Conservation (phyloP, 1,139 yeast genomes). For the Pichia sp. region DNA sequence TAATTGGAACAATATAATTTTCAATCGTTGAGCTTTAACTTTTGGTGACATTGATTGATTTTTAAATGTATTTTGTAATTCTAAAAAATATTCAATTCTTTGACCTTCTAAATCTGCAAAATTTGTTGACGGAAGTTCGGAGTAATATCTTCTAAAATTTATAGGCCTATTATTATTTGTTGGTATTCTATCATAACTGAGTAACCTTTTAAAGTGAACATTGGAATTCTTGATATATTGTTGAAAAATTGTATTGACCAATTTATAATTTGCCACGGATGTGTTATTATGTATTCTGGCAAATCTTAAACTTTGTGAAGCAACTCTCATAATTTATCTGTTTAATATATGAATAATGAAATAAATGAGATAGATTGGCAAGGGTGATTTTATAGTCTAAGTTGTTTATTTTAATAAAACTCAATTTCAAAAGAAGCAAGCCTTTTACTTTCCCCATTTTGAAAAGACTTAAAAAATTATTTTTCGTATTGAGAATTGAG, state of each 20-base stretch:
- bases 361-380: no score
- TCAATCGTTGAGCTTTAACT: slow-evolving; percentile 23
- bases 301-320: not conserved
- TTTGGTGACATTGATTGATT: slow-evolving; percentile 23
- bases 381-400: no score
- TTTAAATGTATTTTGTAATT: slow-evolving; percentile 23
- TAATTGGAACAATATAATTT: slow-evolving; percentile 18
- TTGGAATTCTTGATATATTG: no score
- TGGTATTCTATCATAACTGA: no score
- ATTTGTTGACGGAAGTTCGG: slow-evolving; percentile 11
- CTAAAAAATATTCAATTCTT: slow-evolving; percentile 17
- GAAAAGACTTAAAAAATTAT: no score
- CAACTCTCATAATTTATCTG: not conserved
- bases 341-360: no score
- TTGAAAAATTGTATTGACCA: not conserved
- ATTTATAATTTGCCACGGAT: not conserved
- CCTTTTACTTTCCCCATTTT: no score
- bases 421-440: no score
- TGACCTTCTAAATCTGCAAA: slow-evolving; percentile 18
- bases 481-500: no score
- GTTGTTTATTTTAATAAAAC: no score
- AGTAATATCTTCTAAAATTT: not conserved
- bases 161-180: not conserved
- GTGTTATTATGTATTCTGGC: not conserved
- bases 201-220: no score